Evolutionary conservation across 441 rosid genomes (phyloP).

Genomic region (Mallotus repandus): DNA sequence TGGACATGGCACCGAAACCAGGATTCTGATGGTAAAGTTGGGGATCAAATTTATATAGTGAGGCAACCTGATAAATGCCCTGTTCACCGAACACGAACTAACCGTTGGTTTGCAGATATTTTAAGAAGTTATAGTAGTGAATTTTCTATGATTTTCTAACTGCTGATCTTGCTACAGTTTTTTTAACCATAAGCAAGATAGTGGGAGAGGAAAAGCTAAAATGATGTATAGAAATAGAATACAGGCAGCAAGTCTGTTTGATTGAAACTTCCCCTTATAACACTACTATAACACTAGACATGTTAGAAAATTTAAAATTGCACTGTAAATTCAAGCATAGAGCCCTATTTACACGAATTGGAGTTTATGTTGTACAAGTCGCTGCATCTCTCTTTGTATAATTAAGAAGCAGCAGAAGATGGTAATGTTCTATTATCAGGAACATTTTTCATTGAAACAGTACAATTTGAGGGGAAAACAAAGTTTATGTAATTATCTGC

Average conservation of each 20-base stretch:
- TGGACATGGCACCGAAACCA: slow-evolving; percentile 65
- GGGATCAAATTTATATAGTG: slow-evolving; percentile 47
- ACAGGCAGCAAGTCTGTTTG: background rate
- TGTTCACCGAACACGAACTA: background rate
- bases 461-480: too few species aligned
- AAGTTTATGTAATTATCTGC: background rate
- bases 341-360: too few species aligned
- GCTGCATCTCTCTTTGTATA: background rate
- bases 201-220: background rate
- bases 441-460: background rate
- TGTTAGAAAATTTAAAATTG: background rate
- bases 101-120: slow-evolving; percentile 15
- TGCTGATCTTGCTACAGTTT: background rate
- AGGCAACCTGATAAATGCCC: slow-evolving; percentile 46
- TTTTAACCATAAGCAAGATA: background rate
- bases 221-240: background rate
- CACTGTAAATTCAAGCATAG: background rate
- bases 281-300: background rate
- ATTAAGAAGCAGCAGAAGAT: background rate
- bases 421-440: background rate
- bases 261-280: background rate
- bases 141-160: background rate
- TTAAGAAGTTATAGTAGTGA: slow-evolving; percentile 7
- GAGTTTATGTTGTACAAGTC: background rate
- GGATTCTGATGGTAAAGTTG: slow-evolving; percentile 32